Evolutionary conservation across 306 rosid genomes (phyloP), one percentile per base, ranked within the genome.

Genomic region (Leucaena leucocephala): DNA sequence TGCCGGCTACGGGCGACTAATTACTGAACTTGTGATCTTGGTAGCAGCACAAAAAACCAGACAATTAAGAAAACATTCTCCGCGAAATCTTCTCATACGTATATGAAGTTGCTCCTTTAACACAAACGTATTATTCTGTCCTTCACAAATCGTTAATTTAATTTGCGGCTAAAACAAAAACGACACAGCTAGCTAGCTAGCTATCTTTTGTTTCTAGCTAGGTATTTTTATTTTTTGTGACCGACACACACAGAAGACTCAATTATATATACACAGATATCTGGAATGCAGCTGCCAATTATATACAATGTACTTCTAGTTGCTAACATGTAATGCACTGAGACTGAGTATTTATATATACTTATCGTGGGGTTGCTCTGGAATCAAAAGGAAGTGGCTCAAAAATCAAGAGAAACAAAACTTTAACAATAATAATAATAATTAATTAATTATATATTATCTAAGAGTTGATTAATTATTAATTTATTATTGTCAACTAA

Each of bases 351-450:
- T 54, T 10, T 19, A 19, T 19, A 19, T 57, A 16, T 50, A 72
- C 27, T n/a, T 6, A 36, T 36, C 5, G 77, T 73, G 78, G 76
- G 76, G 49, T 39, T 35, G n/a, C 15, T 52, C 39, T 19, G 21
- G 39, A 55, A 39, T 73, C 36, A 54, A 54, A 8, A 73, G 50
- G 10, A 50, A 50, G 64, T n/a, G 77, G 66, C 77, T 38, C 77
- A 38, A 55, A 54, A 17, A 6, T 22, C 21, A 73, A 54, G 66
- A 72, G 66, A 72, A n/a, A 39, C 35, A 3, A 36, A 42, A 14
- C 40, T 61, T 61, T 27, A 33, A 61, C 38, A 27, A 33, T 9
- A 3, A 21, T 57, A 22, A 1, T 1, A 1, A 19, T 7, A 16
- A 13, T 44, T 44, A 10, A 13, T 12, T 46, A 46, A 46, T 46